Evolutionary conservation across 129 eudicot genomes (phyloP), one percentile per base, ranked within the genome.

Genomic region (Heracleum sosnowskyi): DNA sequence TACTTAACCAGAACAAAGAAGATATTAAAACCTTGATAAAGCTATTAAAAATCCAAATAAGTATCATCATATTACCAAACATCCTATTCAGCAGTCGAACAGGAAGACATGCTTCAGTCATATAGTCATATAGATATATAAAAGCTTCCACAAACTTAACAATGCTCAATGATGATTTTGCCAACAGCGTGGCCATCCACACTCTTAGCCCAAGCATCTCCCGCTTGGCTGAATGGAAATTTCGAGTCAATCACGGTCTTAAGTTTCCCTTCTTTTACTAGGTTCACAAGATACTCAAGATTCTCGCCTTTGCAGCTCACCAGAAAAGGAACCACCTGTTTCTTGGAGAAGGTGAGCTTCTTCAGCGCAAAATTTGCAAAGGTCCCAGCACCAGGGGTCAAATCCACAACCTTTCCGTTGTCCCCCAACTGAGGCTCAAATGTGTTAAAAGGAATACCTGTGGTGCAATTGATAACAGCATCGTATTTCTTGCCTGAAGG

Each of bases 111-210:
- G 16, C 31, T 31, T 28, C 0, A 29, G 39, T 39, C 22, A 10
- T 6, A 72, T 72, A 41, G 22, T n/a, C n/a, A n/a, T n/a, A n/a
- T n/a, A n/a, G n/a, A n/a, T n/a, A 22, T 24, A 42, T 29, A 44
- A 44, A 13, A n/a, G 8, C 60, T 73, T 42, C 7, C 24, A 0
- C 37, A 18, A 36, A 69, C 40, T 73, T 73, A 44, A 16, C 78
- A 87, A 17, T 84, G 82, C 83, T 90, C 98, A 33, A 91, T 83
- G 13, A 93, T 82, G 75, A 91, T 82, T 84, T 93, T 93, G 76
- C 98, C 98, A 8, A 92, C 89, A 26, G 91, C 98, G 76, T 93
- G 98, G 15, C 98, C 97, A 47, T 87, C 92, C 1, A 89, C 85
- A 68, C 88, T 89, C 90, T 81, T 91, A 64, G 87, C 92, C 98